Percentiles rank a stretch among this genome's conserved stretches.
Conservation (phyloP, 495 filamentous ascomycete species). For the Hypoxylon fragiforme region DNA sequence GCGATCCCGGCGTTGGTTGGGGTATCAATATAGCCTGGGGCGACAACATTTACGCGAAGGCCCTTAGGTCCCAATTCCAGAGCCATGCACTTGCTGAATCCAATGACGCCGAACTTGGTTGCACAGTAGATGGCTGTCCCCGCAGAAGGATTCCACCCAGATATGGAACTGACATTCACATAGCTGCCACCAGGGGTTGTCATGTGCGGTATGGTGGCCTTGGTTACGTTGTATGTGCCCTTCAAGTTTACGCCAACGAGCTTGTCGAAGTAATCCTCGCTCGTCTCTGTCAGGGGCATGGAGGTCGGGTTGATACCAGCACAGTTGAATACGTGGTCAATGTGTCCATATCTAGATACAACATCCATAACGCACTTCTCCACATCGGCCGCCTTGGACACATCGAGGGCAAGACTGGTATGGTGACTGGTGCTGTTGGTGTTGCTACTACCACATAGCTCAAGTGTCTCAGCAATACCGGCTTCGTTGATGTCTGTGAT, state of each 20-base stretch:
- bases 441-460: constrained; percentile 13
- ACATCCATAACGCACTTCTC: constrained; percentile 39
- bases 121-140: constrained; percentile 55
- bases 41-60: constrained; percentile 58
- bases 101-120: constrained; percentile 55
- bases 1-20: constrained; percentile 30
- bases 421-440: constrained; percentile 20
- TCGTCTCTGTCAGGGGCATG: constrained; percentile 39
- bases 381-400: constrained; percentile 32
- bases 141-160: constrained; percentile 41
- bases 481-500: constrained; percentile 49
- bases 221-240: constrained; percentile 42
- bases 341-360: constrained; percentile 34
- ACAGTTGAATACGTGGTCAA: constrained; percentile 57
- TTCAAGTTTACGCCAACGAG: constrained; percentile 39
- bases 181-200: constrained; percentile 31
- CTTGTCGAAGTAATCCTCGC: constrained; percentile 33
- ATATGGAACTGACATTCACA: constrained; percentile 52
- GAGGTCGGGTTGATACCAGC: constrained; percentile 55
- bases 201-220: constrained; percentile 40
- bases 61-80: constrained; percentile 56
- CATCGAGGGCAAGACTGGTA: constrained; percentile 42
- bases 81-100: constrained; percentile 59
- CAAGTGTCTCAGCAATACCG: constrained; percentile 28
- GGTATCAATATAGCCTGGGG: constrained; percentile 50